Conservation (phyloP, 192 early-diverging fungal species). For the Coemansia sp. region DNA sequence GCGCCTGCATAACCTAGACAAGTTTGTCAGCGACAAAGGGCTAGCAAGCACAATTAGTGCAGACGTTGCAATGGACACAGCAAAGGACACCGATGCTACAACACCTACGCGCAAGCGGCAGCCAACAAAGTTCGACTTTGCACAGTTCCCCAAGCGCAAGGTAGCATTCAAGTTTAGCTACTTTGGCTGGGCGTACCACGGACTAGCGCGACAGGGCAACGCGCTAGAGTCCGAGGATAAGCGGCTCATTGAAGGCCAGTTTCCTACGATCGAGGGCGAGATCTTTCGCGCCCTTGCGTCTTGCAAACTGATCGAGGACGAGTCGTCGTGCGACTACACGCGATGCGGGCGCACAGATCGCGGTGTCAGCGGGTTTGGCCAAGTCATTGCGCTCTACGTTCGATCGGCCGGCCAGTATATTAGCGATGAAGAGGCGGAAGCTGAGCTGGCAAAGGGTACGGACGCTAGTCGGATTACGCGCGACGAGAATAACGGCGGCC, state of each 20-base stretch:
- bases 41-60: background rate
- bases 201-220: slow-evolving; percentile 76
- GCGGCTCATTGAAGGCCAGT: slow-evolving; percentile 41
- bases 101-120: slow-evolving; percentile 36
- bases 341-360: slow-evolving; percentile 87
- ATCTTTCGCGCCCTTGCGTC: slow-evolving; percentile 82
- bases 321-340: slow-evolving; percentile 72
- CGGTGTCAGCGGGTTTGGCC: slow-evolving; percentile 90
- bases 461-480: slow-evolving; percentile 16
- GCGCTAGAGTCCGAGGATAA: slow-evolving; percentile 46
- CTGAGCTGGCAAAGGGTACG: slow-evolving; percentile 13
- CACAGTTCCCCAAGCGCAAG: slow-evolving; percentile 71
- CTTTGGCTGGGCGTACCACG: slow-evolving; percentile 89
- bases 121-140: slow-evolving; percentile 71
- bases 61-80: background rate
- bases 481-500: slow-evolving; percentile 25
- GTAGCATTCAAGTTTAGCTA: slow-evolving; percentile 91
- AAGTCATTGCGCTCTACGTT: slow-evolving; percentile 83
- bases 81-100: slow-evolving; percentile 21
- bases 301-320: slow-evolving; percentile 74
- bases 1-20: slow-evolving; percentile 53
- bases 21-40: background rate
- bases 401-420: slow-evolving; percentile 60
- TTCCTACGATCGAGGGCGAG: slow-evolving; percentile 82
- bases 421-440: slow-evolving; percentile 50